Evolutionary conservation across 306 rosid genomes (phyloP), one percentile per base, ranked within the genome.

Genomic region (Abrus pulchellus): DNA sequence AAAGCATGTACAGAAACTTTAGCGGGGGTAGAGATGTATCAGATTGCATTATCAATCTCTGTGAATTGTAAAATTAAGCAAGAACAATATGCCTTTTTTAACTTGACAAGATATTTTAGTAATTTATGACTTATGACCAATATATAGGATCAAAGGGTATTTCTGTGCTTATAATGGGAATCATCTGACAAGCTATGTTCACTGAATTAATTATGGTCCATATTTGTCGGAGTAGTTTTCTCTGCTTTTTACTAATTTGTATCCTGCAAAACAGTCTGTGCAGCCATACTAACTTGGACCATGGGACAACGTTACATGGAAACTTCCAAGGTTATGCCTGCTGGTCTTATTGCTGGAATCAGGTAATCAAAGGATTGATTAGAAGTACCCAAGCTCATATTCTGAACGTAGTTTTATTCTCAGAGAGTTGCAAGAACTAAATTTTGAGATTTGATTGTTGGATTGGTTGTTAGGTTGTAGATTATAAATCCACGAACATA

Each of bases 281-380:
- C 96, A 49, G 89, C 82, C 2, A 32, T 45, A 2, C 84, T 94
- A 70, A 88, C 97, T 14, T 89, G 85, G 86, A 82, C 89, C 66
- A 94, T 94, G 98, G 98, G 96, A 27, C 92, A 89, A 81, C 91
- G 97, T 1, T 92, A 94, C 66, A 0, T 94, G 86, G 83, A 81
- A 66, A 92, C 97, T 54, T 90, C 92, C 3, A 94, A 94, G 92
- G 28, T 94, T 72, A 92, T 94, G 96, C 98, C 98, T 11, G 92
- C 98, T 77, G 98, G 96, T 65, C 41, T 94, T 79, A 88, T 94
- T 14, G 96, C 98, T 13, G 98, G 93, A 74, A 72, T 94, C 73
- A 94, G 96, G 98, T 92, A 84, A 80, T 60, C 57, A n/a, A 66
- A 59, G 72, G 66, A 29, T 78, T 43, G 11, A 43, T 38, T 67